Percentiles rank a stretch among this genome's conserved stretches.
Evolutionary conservation across 805 yeast genomes (phyloP).

Genomic region (Monosporozyma unispora): DNA sequence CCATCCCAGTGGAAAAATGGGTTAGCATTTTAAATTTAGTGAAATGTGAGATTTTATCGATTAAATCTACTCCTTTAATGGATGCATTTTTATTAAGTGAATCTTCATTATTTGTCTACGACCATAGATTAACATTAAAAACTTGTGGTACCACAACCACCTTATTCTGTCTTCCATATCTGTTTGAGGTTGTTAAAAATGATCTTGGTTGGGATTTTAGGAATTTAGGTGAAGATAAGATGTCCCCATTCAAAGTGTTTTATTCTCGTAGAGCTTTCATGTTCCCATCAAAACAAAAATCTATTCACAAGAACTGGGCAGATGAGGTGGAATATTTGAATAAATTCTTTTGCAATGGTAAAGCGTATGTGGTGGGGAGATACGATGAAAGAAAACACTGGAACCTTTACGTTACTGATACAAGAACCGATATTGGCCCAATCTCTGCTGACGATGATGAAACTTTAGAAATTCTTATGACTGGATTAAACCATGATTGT

Average conservation of each 20-base stretch:
- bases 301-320: constrained; percentile 78
- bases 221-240: constrained; percentile 7
- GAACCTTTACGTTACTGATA: constrained; percentile 72
- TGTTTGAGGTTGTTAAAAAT: constrained; percentile 43
- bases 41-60: constrained; percentile 80
- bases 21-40: constrained; percentile 68
- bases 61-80: constrained; percentile 52
- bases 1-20: constrained; percentile 61
- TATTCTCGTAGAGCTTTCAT: constrained; percentile 87
- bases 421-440: constrained; percentile 6
- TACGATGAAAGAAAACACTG: constrained; percentile 63
- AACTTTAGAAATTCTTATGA: constrained; percentile 87
- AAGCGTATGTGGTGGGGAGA: constrained; percentile 72
- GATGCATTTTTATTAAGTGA: constrained; percentile 86
- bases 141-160: constrained; percentile 97
- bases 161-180: constrained; percentile 58
- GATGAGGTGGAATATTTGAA: constrained; percentile 68
- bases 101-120: constrained; percentile 81
- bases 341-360: constrained; percentile 50
- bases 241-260: constrained; percentile 56
- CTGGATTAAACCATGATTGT: constrained; percentile 53
- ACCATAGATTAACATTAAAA: constrained; percentile 76
- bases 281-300: constrained; percentile 80
- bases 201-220: constrained; percentile 36
- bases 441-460: constrained; percentile 38